Conservation (phyloP, 768 basidiomycete genomes). For the Serendipita vermifera region DNA sequence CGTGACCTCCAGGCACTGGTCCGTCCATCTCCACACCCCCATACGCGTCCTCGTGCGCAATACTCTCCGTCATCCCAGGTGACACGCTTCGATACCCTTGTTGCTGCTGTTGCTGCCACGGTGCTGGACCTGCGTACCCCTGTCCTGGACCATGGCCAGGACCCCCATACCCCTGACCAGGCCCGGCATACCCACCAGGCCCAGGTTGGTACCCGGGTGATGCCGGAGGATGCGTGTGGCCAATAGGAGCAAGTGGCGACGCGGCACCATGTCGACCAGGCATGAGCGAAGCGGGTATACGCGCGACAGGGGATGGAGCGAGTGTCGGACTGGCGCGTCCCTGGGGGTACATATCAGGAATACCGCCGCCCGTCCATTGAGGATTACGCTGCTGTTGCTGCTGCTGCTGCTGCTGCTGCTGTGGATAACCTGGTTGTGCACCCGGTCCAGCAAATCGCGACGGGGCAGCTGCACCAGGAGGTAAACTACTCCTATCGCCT, state of each 20-base stretch:
- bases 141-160: no score
- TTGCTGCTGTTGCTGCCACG: no score
- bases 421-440: neutral
- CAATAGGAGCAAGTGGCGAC: neutral
- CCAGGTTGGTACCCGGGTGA: no score
- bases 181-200: no score
- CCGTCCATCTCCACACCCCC: no score
- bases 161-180: no score
- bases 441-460: neutral
- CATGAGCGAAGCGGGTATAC: neutral
- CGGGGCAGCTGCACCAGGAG: neutral
- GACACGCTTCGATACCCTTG: no score
- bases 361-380: neutral
- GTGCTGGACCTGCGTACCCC: no score
- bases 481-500: neutral
- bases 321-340: neutral
- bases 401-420: neutral
- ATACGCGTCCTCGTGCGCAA: no score
- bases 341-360: neutral
- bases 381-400: neutral
- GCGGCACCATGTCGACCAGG: constrained; percentile 3
- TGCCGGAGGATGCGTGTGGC: neutral
- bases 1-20: no score
- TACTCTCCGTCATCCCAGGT: no score
- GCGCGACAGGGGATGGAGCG: neutral